These are phyloP conservation scores for Psilocybe sp. DNA, from an alignment of 768 basidiomycete genomes.

Conservation along the genomic window DNA sequence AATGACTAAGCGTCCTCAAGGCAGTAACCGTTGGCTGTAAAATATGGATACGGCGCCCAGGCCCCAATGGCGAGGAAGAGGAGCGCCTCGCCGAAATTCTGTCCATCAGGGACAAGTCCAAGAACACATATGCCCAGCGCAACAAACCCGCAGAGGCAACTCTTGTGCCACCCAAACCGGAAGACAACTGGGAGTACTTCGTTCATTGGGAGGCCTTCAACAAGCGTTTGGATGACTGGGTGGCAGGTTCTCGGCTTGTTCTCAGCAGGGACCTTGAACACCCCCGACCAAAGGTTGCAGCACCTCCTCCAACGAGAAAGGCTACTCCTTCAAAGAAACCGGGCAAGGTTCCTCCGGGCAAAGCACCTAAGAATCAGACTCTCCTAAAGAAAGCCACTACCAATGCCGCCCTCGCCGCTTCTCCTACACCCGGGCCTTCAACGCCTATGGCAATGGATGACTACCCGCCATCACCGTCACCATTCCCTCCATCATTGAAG, in stretches of 20 bases:
- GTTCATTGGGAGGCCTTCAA: slow-evolving; percentile 99
- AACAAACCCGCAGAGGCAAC: slow-evolving; percentile 41
- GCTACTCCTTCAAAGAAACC: slow-evolving; percentile 46
- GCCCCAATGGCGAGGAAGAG: slow-evolving; percentile 70
- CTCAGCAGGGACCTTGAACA: slow-evolving; percentile 87
- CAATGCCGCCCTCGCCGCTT: slow-evolving; percentile 58
- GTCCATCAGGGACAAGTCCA: slow-evolving; percentile 87
- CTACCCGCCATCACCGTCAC: slow-evolving; percentile 53
- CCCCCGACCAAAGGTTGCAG: slow-evolving; percentile 79
- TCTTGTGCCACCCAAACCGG: slow-evolving; percentile 44
- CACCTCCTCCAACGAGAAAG: slow-evolving; percentile 48
- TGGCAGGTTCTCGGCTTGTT: slow-evolving; percentile 83
- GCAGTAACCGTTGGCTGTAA: slow-evolving; percentile 93
- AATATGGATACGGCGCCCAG: slow-evolving; percentile 84
- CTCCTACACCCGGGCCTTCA: slow-evolving; percentile 59
- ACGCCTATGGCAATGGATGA: slow-evolving; percentile 43
- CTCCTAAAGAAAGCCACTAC: slow-evolving; percentile 69
- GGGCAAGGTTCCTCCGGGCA: slow-evolving; percentile 30
- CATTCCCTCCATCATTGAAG: slow-evolving; percentile 55
- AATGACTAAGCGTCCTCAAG: slow-evolving; percentile 37
- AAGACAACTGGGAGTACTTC: slow-evolving; percentile 90
- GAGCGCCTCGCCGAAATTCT: slow-evolving; percentile 95
- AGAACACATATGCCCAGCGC: slow-evolving; percentile 55
- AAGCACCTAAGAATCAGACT: slow-evolving; percentile 56
- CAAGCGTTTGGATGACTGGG: slow-evolving; percentile 98